phyloP scores from a whole-genome alignment of 495 filamentous ascomycete genomes.

The Eremomyces bilateralis region DNA sequence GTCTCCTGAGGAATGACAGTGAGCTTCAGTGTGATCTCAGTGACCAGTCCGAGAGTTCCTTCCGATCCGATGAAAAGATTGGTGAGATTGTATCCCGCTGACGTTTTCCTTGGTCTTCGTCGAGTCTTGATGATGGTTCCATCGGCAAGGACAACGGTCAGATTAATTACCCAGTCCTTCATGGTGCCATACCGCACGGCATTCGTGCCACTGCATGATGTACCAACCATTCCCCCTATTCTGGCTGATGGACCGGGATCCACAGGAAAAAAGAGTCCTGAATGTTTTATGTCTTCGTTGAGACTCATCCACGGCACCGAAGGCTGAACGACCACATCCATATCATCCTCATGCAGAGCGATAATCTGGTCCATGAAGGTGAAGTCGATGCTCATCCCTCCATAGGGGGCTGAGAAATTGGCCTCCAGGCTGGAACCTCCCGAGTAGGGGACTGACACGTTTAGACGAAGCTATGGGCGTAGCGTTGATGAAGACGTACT shows the following conservation, averaged over 20 bases:
- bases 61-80: constrained; percentile 56
- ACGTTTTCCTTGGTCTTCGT: constrained; percentile 51
- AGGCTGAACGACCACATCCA: constrained; percentile 85
- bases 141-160: constrained; percentile 62
- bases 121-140: constrained; percentile 60
- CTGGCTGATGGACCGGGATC: constrained; percentile 43
- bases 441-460: constrained; percentile 43
- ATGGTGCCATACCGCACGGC: constrained; percentile 67
- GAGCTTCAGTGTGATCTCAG: constrained; percentile 55
- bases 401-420: constrained; percentile 68
- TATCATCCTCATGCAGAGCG: constrained; percentile 43
- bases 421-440: constrained; percentile 75
- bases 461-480: not conserved
- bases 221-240: constrained; percentile 49
- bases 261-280: constrained; percentile 73
- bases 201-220: constrained; percentile 57
- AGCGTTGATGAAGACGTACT: constrained; percentile 9
- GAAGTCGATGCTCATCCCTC: constrained; percentile 80
- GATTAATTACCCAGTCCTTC: constrained; percentile 70
- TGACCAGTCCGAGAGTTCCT: constrained; percentile 58
- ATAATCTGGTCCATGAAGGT: constrained; percentile 66
- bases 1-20: constrained; percentile 50
- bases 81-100: constrained; percentile 63
- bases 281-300: constrained; percentile 53
- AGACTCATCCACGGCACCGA: constrained; percentile 80